These are phyloP conservation scores for Xerocomus brunneocitrinus DNA, from an alignment of 768 basidiomycete species.

Conservation along the genomic window DNA sequence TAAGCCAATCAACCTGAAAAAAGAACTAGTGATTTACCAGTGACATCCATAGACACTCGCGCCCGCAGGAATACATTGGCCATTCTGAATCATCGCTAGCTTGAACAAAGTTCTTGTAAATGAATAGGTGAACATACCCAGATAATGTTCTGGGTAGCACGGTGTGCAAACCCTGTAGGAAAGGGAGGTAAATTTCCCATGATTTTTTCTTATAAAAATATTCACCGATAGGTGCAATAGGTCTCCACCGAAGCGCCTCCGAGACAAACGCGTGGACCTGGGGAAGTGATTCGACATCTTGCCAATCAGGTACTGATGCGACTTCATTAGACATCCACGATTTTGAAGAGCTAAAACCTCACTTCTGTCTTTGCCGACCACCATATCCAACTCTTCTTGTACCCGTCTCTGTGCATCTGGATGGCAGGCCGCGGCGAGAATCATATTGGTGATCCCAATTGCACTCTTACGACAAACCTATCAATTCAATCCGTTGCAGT, in stretches of 20 bases:
- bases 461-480: slow-evolving; percentile 32
- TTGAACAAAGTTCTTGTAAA: slow-evolving; percentile 34
- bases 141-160: slow-evolving; percentile 55
- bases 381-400: slow-evolving; percentile 49
- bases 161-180: slow-evolving; percentile 48
- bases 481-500: neutral
- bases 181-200: neutral
- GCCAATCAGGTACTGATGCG: slow-evolving; percentile 32
- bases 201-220: neutral
- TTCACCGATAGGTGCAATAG: slow-evolving; percentile 24
- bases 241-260: slow-evolving; percentile 36
- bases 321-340: neutral
- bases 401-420: slow-evolving; percentile 47
- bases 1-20: neutral
- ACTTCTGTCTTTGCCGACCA: slow-evolving; percentile 41
- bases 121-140: slow-evolving; percentile 40
- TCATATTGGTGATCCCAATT: slow-evolving; percentile 43
- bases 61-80: slow-evolving; percentile 20
- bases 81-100: slow-evolving; percentile 7
- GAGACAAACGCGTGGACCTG: slow-evolving; percentile 34
- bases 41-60: slow-evolving; percentile 20
- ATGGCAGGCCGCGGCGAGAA: slow-evolving; percentile 52
- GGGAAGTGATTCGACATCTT: slow-evolving; percentile 30
- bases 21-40: slow-evolving; percentile 6
- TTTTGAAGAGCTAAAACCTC: neutral